Evolutionary conservation across 1,139 yeast species (phyloP), one percentile per base, ranked within the genome.

Genomic region (Saccharomyces hybrid): DNA sequence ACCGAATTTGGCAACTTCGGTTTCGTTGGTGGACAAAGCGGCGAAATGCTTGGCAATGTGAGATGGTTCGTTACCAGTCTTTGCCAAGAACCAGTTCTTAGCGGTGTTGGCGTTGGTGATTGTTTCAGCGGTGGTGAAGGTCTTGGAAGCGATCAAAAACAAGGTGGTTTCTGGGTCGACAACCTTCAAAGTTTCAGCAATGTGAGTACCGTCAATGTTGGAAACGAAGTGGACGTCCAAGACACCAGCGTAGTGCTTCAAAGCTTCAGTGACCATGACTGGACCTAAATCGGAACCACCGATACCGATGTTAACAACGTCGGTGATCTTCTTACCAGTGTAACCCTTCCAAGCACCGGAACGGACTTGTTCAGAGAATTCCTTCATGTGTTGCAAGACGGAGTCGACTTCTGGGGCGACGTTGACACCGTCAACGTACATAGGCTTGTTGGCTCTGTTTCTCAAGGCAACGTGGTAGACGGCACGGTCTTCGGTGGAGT

Each of bases 281-380:
- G 99, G 99, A 66, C 99, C 99, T 68, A 93, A 81, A 74, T 93
- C 99, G 31, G 98, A 90, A 64, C 99, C 99, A 70, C 99, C 99
- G 71, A 93, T 93, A 75, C 99, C 99, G 68, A 93, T 88, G 80
- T 93, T 93, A 69, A 93, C 98, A 57, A 93, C 84, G 69, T 90
- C 96, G 65, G 95, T 87, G 74, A 93, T 93, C 65, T 79, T 76
- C 80, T 90, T 90, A 65, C 98, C 98, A 62, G 97, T 84, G 81
- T 88, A 93, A 72, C 99, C 99, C 67, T 83, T 89, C 97, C 98
- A 91, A 62, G 77, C 80, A 66, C 99, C 99, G 49, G 93, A 84
- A 74, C 99, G 86, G 59, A 93, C 86, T 62, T 80, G 78, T 60
- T 88, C 88, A 55, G 96, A 83, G 77, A 93, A 93, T 73, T 91